Conservation (phyloP, 2,329 filamentous ascomycete genomes). For the Arthrobotrys pseudoclavata region DNA sequence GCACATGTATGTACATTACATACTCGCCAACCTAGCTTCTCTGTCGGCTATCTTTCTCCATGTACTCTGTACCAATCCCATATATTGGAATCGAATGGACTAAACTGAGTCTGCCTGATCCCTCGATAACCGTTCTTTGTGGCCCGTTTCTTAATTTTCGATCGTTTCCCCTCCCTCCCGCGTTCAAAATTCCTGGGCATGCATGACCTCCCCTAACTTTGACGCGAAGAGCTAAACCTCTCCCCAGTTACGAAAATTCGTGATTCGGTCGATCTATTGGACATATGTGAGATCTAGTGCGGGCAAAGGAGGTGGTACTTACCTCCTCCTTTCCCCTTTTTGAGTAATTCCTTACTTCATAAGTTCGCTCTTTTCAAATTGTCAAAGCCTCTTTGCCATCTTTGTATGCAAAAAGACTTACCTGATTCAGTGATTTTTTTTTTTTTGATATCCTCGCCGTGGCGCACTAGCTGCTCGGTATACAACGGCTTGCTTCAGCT, state of each 20-base stretch:
- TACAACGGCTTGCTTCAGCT: slow-evolving; percentile 14
- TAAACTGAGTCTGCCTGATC: background rate
- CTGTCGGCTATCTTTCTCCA: background rate
- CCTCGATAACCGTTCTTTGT: slow-evolving; percentile 14
- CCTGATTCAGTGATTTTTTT: too few relatives aligned
- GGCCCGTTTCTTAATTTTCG: slow-evolving; percentile 26
- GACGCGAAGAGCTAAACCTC: slow-evolving; percentile 3
- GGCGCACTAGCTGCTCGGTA: slow-evolving; percentile 13
- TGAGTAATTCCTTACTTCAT: background rate
- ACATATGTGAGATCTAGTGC: background rate
- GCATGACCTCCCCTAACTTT: slow-evolving; percentile 30
- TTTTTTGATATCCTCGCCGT: background rate
- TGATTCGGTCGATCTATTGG: slow-evolving; percentile 22
- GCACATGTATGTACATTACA: background rate
- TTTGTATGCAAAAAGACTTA: background rate
- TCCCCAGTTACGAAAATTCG: slow-evolving; percentile 19
- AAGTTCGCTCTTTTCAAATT: background rate
- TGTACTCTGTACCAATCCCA: background rate
- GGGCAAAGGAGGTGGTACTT: slow-evolving; percentile 11
- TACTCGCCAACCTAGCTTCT: background rate
- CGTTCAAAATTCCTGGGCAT: slow-evolving; percentile 22
- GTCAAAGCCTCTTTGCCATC: slow-evolving; percentile 2
- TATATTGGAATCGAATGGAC: background rate
- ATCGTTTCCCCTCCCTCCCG: slow-evolving; percentile 17
- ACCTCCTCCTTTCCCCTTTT: background rate